Evolutionary conservation across 768 basidiomycete genomes (phyloP), one percentile per base, ranked within the genome.

Genomic region (Trametes sanguinea): DNA sequence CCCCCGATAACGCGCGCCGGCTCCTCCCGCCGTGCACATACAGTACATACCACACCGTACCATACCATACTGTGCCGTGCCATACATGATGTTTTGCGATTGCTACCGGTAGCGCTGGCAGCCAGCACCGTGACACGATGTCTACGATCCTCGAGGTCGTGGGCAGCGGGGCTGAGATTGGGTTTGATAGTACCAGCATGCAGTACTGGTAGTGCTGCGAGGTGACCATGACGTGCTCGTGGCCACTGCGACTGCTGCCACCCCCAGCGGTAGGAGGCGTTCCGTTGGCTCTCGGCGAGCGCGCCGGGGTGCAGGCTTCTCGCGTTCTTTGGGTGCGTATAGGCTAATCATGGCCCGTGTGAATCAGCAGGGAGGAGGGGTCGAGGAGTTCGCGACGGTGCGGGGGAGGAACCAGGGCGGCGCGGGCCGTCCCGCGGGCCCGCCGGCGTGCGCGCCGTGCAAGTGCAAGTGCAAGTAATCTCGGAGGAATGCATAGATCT

Each of bases 131-230:
- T 22, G 22, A 22, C 22, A 22, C 22, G 22, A 22, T 22, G 1
- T 22, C 22, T 1, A 22, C 22, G 22, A 22, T 22, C 22, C 22
- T 22, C 22, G 22, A 22, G 22, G 35, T 37, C 35, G 35, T 37
- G 35, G 11, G 22, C 22, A 22, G 22, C 22, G 35, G 35, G 35
- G 6, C 11, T 37, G 43, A 32, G 50, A 57, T 57, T 39, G 55
- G 55, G 55, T 54, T 62, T 62, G 61, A 62, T 62, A 56, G 37
- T 51, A 37, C 54, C 40, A 46, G 8, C 10, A 62, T 62, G 61
- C 56, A 54, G 61, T 62, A 47, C 29, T 37, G 39, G 8, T 8
- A 7, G 39, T 39, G 13, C 39, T 22, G 22, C 22, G 22, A 22
- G 22, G 22, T 22, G 22, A 22, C 22, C 22, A 22, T 22, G 22